Evolutionary conservation across 2,329 filamentous ascomycete species (phyloP).

Genomic region (Trichoderma guizhouense): DNA sequence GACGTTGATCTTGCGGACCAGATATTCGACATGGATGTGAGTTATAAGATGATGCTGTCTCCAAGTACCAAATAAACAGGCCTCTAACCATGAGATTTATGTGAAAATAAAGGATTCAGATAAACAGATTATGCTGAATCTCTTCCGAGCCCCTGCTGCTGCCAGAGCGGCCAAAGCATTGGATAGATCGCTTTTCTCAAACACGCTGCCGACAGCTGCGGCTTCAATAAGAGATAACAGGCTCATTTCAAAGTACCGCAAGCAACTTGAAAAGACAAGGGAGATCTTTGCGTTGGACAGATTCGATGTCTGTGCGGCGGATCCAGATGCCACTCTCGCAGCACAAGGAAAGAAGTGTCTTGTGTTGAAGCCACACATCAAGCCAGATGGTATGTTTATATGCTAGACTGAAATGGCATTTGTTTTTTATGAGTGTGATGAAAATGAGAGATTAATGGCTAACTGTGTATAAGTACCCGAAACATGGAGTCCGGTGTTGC

Average conservation of each 20-base stretch:
- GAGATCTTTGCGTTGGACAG: conserved; percentile 66
- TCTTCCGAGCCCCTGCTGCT: conserved; percentile 70
- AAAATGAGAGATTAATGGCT: not conserved
- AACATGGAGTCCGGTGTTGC: conserved; percentile 72
- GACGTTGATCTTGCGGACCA: conserved; percentile 22
- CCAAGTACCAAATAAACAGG: too few relatives aligned
- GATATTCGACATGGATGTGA: conserved; percentile 33
- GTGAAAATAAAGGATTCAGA: conserved; percentile 24
- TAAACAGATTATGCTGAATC: conserved; percentile 48
- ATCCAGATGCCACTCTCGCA: conserved; percentile 56
- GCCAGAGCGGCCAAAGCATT: conserved; percentile 76
- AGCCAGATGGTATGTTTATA: conserved; percentile 25
- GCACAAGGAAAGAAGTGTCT: conserved; percentile 59
- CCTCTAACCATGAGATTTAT: not conserved
- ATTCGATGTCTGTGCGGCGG: conserved; percentile 58
- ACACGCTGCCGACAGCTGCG: conserved; percentile 71
- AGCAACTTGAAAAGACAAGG: conserved; percentile 59
- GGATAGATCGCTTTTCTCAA: conserved; percentile 79
- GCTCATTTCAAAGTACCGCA: conserved; percentile 69
- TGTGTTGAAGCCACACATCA: conserved; percentile 56
- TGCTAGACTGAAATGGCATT: not conserved
- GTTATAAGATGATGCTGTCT: conserved; percentile 9
- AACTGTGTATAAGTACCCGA: conserved; percentile 42
- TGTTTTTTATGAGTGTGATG: not conserved
- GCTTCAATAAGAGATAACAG: conserved; percentile 73